Evolutionary conservation across 2,329 filamentous ascomycete species (phyloP).

Genomic region (Zymoseptoria passerinii): DNA sequence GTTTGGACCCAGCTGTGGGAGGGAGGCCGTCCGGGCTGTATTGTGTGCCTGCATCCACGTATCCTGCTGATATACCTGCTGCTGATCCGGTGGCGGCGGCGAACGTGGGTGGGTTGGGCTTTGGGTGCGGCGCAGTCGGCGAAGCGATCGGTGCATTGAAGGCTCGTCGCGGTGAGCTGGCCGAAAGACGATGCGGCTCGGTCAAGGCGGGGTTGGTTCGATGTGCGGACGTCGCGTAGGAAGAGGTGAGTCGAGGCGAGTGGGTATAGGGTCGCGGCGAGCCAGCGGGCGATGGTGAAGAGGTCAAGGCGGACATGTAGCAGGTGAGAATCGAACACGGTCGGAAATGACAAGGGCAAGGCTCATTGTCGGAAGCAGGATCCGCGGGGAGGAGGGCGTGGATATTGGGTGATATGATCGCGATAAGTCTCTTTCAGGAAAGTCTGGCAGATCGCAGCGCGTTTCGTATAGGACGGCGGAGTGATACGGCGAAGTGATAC

Average conservation of each 20-base stretch:
- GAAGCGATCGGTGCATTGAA: constrained; percentile 13
- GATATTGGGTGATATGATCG: background rate
- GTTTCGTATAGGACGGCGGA: background rate
- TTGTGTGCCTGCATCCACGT: constrained; percentile 45
- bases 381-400: background rate
- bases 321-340: background rate
- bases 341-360: background rate
- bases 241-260: constrained; percentile 2
- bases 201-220: constrained; percentile 1
- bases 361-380: background rate
- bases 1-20: constrained; percentile 31
- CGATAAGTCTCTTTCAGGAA: background rate
- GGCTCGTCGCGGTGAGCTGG: constrained; percentile 8
- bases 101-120: constrained; percentile 6
- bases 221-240: constrained; percentile 2
- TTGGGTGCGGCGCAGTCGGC: constrained; percentile 3
- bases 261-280: constrained; percentile 2
- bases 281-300: constrained; percentile 5
- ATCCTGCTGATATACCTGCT: constrained; percentile 8
- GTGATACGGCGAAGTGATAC: background rate
- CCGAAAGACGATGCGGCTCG: constrained; percentile 3
- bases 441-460: background rate
- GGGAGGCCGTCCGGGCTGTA: constrained; percentile 45
- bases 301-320: constrained; percentile 6
- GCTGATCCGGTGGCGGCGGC: constrained; percentile 4